These are phyloP conservation scores for Solanum pimpinellifolium DNA, from an alignment of 257 asterid species.

Conservation along the genomic window DNA sequence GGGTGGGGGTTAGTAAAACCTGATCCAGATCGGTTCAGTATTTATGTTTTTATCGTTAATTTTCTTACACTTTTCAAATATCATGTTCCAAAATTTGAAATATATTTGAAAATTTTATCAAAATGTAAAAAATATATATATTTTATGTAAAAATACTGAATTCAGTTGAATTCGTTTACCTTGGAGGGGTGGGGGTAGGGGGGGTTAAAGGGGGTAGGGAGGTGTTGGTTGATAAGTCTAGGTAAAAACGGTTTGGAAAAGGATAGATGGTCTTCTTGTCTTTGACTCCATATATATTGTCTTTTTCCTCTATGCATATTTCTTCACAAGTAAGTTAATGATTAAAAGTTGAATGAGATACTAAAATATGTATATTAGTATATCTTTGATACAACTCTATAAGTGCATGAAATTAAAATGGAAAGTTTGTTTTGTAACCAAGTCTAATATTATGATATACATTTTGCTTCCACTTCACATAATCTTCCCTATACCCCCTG, in stretches of 20 bases:
- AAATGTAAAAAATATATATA: background rate
- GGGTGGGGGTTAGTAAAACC: background rate
- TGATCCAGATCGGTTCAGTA: too few relatives aligned
- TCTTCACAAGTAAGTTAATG: conserved; percentile 39
- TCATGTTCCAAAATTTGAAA: background rate
- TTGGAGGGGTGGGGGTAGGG: background rate
- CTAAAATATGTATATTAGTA: background rate
- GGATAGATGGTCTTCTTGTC: conserved; percentile 43
- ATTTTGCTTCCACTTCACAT: conserved; percentile 44
- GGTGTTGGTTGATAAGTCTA: conserved; percentile 29
- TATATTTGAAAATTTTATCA: background rate
- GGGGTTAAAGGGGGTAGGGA: background rate
- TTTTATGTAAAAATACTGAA: fast-evolving
- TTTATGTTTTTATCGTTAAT: background rate
- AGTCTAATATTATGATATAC: conserved; percentile 14
- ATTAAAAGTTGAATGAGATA: background rate
- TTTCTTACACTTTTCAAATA: background rate
- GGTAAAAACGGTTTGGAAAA: conserved; percentile 47
- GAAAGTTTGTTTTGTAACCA: conserved; percentile 26
- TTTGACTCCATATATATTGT: conserved; percentile 46
- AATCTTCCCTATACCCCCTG: conserved; percentile 5
- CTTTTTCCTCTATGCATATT: conserved; percentile 18
- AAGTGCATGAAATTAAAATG: conserved; percentile 2
- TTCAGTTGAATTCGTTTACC: background rate
- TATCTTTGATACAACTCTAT: background rate